Percentiles rank a stretch among this genome's conserved stretches.
These are phyloP conservation scores for Kalmanozyma brasiliensis DNA, from an alignment of 1,284 basidiomycete genomes.

Conservation along the genomic window DNA sequence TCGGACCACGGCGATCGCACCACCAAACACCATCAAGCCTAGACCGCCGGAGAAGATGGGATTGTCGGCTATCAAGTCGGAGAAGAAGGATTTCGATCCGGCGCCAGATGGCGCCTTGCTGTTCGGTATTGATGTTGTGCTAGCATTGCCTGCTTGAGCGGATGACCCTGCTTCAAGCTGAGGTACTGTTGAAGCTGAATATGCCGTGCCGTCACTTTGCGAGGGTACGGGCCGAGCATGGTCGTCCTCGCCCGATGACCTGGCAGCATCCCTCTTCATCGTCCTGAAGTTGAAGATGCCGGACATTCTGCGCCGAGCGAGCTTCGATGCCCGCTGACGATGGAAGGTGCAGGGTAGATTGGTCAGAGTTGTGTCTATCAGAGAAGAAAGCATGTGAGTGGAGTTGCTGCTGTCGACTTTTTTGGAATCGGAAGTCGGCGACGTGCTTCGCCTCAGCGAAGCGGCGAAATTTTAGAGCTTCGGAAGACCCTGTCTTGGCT, in stretches of 20 bases:
- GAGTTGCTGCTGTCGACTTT: not conserved
- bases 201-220: slow-evolving; percentile 2
- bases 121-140: not conserved
- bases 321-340: not conserved
- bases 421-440: slow-evolving; percentile 7
- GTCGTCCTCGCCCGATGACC: slow-evolving; percentile 7
- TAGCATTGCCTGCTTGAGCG: not conserved
- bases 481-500: slow-evolving; percentile 4
- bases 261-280: slow-evolving; percentile 21
- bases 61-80: slow-evolving; percentile 52
- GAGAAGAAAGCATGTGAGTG: slow-evolving; percentile 1
- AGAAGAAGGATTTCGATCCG: slow-evolving; percentile 25
- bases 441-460: not conserved
- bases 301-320: no score
- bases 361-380: not conserved
- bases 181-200: not conserved
- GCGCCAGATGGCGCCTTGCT: not conserved
- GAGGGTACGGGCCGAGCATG: not conserved
- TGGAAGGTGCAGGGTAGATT: not conserved
- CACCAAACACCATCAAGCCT: slow-evolving; percentile 66
- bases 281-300: slow-evolving; percentile 33
- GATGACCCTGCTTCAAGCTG: not conserved
- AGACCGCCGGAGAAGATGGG: slow-evolving; percentile 65
- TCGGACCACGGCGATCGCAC: slow-evolving; percentile 52
- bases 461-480: slow-evolving; percentile 1